These are phyloP conservation scores for Colletotrichum gloeosporioides DNA, from an alignment of 2,329 filamentous ascomycete genomes.

Conservation along the genomic window DNA sequence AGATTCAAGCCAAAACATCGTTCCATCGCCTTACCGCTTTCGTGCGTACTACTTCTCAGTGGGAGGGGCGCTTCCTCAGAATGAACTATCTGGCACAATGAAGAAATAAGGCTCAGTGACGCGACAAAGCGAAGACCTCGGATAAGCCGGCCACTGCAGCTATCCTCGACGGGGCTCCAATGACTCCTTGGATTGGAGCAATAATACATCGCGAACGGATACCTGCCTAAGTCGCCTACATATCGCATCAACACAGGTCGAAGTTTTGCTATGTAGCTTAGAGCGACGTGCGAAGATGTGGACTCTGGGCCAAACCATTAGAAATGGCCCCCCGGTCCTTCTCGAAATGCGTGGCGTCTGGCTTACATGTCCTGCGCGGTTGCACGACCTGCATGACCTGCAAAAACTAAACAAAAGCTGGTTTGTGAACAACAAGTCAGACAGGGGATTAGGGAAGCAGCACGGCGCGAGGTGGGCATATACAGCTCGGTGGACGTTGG, in stretches of 20 bases:
- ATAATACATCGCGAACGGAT: background rate
- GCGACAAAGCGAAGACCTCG: background rate
- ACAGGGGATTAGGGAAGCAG: background rate
- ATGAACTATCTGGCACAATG: background rate
- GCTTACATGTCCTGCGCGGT: background rate
- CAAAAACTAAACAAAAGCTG: background rate
- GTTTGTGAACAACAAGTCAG: background rate
- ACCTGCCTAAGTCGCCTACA: background rate
- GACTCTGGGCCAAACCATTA: background rate
- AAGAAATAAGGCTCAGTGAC: background rate
- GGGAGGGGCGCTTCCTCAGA: background rate
- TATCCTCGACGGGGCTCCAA: background rate
- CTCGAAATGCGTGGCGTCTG: background rate
- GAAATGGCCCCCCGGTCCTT: background rate
- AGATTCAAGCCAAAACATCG: slow-evolving; percentile 7
- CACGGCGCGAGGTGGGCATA: background rate
- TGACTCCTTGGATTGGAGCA: background rate
- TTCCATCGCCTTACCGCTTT: background rate
- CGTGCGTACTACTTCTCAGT: background rate
- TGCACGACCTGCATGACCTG: background rate
- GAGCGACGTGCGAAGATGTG: background rate
- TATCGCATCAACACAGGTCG: background rate
- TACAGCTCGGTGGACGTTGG: background rate
- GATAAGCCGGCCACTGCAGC: background rate
- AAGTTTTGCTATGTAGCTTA: background rate